Conservation (phyloP, 495 filamentous ascomycete genomes). For the Aspergillus incahuasiensis region DNA sequence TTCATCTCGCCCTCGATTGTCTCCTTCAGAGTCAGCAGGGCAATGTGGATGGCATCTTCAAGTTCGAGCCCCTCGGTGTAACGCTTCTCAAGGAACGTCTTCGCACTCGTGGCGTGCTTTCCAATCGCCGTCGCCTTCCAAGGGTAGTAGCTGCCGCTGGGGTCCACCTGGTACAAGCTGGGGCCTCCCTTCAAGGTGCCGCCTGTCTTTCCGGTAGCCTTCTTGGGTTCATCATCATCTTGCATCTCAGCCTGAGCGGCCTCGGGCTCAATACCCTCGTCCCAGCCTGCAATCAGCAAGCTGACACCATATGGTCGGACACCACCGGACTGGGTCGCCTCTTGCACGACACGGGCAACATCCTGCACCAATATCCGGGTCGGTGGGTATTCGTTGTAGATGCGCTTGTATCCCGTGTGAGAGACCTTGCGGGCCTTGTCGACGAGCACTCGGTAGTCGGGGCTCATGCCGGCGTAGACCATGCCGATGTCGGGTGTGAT, state of each 20-base stretch:
- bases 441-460: slow-evolving; percentile 95
- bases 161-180: slow-evolving; percentile 97
- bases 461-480: slow-evolving; percentile 99
- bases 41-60: slow-evolving; percentile 98
- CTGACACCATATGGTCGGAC: slow-evolving; percentile 97
- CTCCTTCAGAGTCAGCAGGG: slow-evolving; percentile 95
- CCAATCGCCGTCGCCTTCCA: slow-evolving; percentile 99
- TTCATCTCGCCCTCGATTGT: slow-evolving; percentile 99
- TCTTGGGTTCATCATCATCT: slow-evolving; percentile 58
- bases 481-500: slow-evolving; percentile 99
- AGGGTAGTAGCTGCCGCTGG: slow-evolving; percentile 93
- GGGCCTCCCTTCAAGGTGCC: slow-evolving; percentile 94
- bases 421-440: slow-evolving; percentile 97
- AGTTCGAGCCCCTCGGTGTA: slow-evolving; percentile 96
- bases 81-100: slow-evolving; percentile 98
- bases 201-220: slow-evolving; percentile 76
- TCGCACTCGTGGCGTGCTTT: slow-evolving; percentile 95
- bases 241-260: slow-evolving; percentile 45
- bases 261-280: slow-evolving; percentile 89
- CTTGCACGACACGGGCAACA: slow-evolving; percentile 95
- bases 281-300: slow-evolving; percentile 94
- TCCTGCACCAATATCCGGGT: slow-evolving; percentile 98
- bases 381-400: slow-evolving; percentile 99
- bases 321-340: slow-evolving; percentile 96
- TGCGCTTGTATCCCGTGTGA: slow-evolving; percentile 98